A percentile compares a stretch with the other conserved stretches of the same genome.
Conservation (phyloP, 169 alveolate genomes). For the Plasmodium reichenowi region DNA sequence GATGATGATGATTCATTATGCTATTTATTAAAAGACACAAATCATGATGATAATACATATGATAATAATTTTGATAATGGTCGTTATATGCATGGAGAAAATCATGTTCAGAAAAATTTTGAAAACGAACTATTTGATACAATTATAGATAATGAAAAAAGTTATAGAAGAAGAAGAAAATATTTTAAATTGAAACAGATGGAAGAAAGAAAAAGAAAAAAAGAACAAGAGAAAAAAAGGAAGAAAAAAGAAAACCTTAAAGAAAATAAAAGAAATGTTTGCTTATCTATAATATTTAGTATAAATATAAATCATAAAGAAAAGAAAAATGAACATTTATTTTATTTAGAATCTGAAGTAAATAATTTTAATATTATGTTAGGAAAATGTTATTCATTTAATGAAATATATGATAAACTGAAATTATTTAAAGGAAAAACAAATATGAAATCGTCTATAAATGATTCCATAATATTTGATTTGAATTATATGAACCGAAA, state of each 20-base stretch:
- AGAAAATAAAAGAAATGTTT: slow-evolving; percentile 64
- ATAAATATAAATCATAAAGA: slow-evolving; percentile 37
- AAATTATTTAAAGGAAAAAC: slow-evolving; percentile 37
- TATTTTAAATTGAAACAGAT: background rate
- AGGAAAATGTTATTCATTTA: slow-evolving; percentile 56
- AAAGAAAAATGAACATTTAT: slow-evolving; percentile 6
- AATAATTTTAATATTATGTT: slow-evolving; percentile 45
- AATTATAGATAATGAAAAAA: too few species aligned
- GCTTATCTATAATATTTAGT: slow-evolving; percentile 46
- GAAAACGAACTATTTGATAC: slow-evolving; percentile 7
- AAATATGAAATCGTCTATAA: slow-evolving; percentile 17
- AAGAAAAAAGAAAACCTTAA: slow-evolving; percentile 31
- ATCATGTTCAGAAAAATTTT: background rate
- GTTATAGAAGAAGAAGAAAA: too few species aligned
- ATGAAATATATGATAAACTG: slow-evolving; percentile 45
- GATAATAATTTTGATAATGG: slow-evolving; percentile 3
- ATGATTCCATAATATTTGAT: slow-evolving; percentile 21
- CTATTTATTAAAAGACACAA: slow-evolving; percentile 7
- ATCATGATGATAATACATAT: slow-evolving; percentile 1
- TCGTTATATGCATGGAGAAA: background rate
- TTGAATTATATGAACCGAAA: slow-evolving; percentile 4
- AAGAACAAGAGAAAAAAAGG: slow-evolving; percentile 5
- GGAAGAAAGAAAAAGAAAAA: slow-evolving; percentile 12
- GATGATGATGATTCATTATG: background rate
- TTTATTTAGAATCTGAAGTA: slow-evolving; percentile 14